Percentiles rank a stretch among this genome's conserved stretches.
phyloP scores from a whole-genome alignment of 495 filamentous ascomycete genomes.

The Penicillium desertorum region DNA sequence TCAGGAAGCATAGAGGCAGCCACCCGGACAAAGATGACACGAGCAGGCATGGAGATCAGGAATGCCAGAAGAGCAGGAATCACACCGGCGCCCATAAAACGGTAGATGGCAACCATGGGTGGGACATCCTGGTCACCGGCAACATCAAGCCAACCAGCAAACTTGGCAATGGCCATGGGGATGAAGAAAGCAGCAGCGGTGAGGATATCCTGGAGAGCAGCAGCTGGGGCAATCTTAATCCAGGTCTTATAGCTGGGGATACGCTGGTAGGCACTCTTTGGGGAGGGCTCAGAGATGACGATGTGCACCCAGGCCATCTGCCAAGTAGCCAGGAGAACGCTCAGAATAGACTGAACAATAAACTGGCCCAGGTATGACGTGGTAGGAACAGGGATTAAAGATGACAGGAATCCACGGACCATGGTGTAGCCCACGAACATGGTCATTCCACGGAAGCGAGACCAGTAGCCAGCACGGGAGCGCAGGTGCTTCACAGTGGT shows the following conservation, averaged over 20 bases:
- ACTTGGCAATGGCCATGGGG: conserved; percentile 35
- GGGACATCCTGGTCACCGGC: conserved; percentile 18
- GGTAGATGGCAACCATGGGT: conserved; percentile 20
- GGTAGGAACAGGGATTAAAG: conserved; percentile 28
- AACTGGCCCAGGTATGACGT: conserved; percentile 35
- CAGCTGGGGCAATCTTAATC: conserved; percentile 53
- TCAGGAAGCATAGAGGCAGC: conserved; percentile 71
- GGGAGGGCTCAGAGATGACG: conserved; percentile 56
- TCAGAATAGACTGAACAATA: conserved; percentile 39
- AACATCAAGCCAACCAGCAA: conserved; percentile 31
- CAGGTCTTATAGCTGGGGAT: conserved; percentile 47
- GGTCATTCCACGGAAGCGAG: conserved; percentile 58
- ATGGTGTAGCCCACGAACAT: conserved; percentile 37
- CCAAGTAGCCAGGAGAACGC: conserved; percentile 48
- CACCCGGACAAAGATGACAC: conserved; percentile 63
- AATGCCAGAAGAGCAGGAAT: conserved; percentile 41
- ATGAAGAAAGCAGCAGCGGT: conserved; percentile 38
- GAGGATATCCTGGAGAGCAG: conserved; percentile 44
- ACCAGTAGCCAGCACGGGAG: conserved; percentile 50
- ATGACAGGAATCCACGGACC: conserved; percentile 28
- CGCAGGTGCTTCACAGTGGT: conserved; percentile 58
- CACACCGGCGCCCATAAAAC: conserved; percentile 35
- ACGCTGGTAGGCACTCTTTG: conserved; percentile 52
- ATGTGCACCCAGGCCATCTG: conserved; percentile 61
- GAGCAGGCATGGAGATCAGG: conserved; percentile 59